Base-by-base conservation (phyloP, 257 asterid genomes). In the Solanum acaule region DNA sequence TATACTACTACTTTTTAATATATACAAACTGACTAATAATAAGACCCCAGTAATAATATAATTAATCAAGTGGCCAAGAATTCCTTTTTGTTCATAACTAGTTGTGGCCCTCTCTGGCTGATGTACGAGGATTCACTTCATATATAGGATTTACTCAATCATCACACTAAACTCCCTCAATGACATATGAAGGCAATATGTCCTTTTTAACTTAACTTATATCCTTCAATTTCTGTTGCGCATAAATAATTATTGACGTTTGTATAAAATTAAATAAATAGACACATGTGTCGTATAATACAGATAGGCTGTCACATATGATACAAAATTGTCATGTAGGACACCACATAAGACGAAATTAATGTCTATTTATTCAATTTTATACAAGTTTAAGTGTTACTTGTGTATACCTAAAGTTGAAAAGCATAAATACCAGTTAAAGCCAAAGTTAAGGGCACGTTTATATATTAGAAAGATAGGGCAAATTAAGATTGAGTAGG, bases 81-180 rank as follows among this genome's bases (percentile, higher is more conserved):
- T 31, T 40, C 83, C 49, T 33, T 59, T 29, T 79, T 72, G 44
- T 89, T 81, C n/a, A 70, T 85, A 70, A 84, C 46, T 86, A 81
- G 65, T 46, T 81, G 68, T 46, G 85, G 85, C 68, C 85, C 67
- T 81, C 88, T 78, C 40, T 44, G 63, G 81, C 70, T 88, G 25
- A 38, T 89, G 92, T 93, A 91, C 92, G 92, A 91, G 94, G 95
- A 93, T 91, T 89, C 88, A 86, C 67, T 52, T 73, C 37, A 49
- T 34, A 85, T 8, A 25, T 27, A 42, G 15, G 65, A 79, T 25
- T 79, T 25, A 23, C 16, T 9, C 38, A 79, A 79, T 44, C n/a
- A 27, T 79, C 67, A 46, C 37, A 15, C 20, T 7, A 16, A 33
- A 72, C 79, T 33, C 79, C 79, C 25, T 72, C 25, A 33, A 18